Evolutionary conservation across 495 filamentous ascomycete genomes (phyloP), one percentile per base, ranked within the genome.

Genomic region (Tuber calosporum): DNA sequence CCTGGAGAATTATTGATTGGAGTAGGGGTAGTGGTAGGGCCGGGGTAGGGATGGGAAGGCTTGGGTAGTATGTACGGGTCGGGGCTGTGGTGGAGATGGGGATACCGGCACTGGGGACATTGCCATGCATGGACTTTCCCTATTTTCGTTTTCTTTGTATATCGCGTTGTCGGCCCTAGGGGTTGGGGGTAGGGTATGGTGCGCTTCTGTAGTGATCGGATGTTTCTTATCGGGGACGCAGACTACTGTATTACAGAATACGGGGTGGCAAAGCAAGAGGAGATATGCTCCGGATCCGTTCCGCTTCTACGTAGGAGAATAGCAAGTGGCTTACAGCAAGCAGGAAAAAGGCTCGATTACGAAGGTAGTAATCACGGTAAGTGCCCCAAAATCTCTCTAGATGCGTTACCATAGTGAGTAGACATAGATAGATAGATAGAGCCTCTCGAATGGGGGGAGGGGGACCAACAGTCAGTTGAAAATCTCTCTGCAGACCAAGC

Each of bases 1-100:
- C 73, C 66, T 72, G 48, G 34, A 77, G 67, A 37, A 77, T 34
- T 30, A 71, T 68, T 68, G 22, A 19, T n/a, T n/a, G 45, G 45
- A 1, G 45, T n/a, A 9, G 45, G 2, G 22, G 45, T 53, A 20
- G 62, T 43, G n/a, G 69, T 30, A 48, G 71, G n/a, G n/a, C n/a
- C n/a, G n/a, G 42, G 20, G 68, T 66, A 43, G 72, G 41, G 0
- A 34, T 26, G n/a, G 66, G 41, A 1, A 66, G 74, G n/a, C 4
- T 19, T 19, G 41, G 58, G 73, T 66, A 73, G 69, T 72, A 41
- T 34, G 66, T 62, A 17, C 69, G 76, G 34, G 73, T 68, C 41
- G 76, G 69, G 22, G 73, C 42, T 30, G 73, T 38, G 62, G 62
- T 2, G 58, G 69, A 45, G n/a, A 77, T 71, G 11, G 69, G 66